A percentile compares a stretch with the other conserved stretches of the same genome.
phyloP scores from a whole-genome alignment of 345 rosid genomes.

The Linum tenue region DNA sequence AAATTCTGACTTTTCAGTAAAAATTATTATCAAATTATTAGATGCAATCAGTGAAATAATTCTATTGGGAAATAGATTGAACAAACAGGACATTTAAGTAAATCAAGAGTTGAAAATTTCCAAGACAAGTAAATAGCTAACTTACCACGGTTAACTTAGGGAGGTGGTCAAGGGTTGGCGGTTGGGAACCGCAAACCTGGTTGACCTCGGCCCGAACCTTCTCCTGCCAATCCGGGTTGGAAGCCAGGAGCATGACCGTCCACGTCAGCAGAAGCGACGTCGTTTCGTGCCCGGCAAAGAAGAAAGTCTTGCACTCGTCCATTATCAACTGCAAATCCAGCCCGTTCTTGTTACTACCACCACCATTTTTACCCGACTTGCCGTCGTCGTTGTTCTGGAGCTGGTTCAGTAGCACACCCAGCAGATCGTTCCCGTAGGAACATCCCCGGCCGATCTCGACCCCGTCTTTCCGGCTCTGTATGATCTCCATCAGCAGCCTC shows the following conservation, averaged over 20 bases:
- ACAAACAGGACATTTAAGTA: too few relatives aligned
- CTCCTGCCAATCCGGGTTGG: slow-evolving; percentile 83
- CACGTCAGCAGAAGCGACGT: slow-evolving; percentile 84
- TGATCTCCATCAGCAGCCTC: slow-evolving; percentile 67
- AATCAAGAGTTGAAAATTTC: neutral
- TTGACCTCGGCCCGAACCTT: slow-evolving; percentile 54
- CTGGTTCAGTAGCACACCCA: slow-evolving; percentile 68
- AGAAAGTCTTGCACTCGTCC: slow-evolving; percentile 97
- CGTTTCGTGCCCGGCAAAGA: slow-evolving; percentile 95
- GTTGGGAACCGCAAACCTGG: slow-evolving; percentile 52
- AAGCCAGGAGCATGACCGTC: slow-evolving; percentile 82
- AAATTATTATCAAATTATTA: too few relatives aligned
- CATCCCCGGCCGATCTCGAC: slow-evolving; percentile 71
- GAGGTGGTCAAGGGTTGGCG: slow-evolving; percentile 62
- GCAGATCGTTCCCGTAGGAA: slow-evolving; percentile 70
- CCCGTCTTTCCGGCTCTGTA: slow-evolving; percentile 63
- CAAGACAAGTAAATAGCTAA: neutral
- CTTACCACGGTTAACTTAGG: slow-evolving; percentile 60
- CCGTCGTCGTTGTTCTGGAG: slow-evolving; percentile 36
- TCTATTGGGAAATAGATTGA: too few relatives aligned
- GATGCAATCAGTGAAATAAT: too few relatives aligned
- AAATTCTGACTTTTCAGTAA: too few relatives aligned
- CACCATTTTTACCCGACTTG: slow-evolving; percentile 14
- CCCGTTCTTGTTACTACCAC: slow-evolving; percentile 13
- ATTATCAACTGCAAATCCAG: slow-evolving; percentile 66